phyloP scores from a whole-genome alignment of 1,284 basidiomycete genomes.

The Microbotryum silenes-acaulis region DNA sequence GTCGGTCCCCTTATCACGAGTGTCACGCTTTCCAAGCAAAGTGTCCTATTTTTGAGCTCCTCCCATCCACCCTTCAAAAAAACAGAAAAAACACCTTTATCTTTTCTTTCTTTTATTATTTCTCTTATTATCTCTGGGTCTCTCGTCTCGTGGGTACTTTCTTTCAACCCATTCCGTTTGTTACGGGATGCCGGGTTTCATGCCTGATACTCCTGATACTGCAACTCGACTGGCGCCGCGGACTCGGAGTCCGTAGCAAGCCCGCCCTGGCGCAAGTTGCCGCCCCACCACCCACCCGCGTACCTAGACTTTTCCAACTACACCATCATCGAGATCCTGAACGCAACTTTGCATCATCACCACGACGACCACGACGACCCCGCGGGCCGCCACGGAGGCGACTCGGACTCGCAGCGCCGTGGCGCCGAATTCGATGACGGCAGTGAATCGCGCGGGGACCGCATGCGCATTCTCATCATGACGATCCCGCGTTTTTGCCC shows the following conservation, averaged over 20 bases:
- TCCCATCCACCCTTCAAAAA: too few relatives aligned
- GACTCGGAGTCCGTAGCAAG: neutral
- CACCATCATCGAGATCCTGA: slow-evolving; percentile 33
- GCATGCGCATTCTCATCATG: slow-evolving; percentile 7
- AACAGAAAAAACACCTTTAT: too few relatives aligned
- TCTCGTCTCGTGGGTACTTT: too few relatives aligned
- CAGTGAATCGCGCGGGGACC: neutral
- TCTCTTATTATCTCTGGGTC: too few relatives aligned
- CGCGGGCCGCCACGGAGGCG: slow-evolving; percentile 2
- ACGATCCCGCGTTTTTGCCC: slow-evolving; percentile 22
- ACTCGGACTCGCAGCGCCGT: neutral
- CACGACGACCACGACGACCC: neutral
- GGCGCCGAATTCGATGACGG: slow-evolving; percentile 3
- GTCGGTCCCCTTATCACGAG: too few relatives aligned
- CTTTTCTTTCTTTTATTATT: too few relatives aligned
- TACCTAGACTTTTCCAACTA: slow-evolving; percentile 24
- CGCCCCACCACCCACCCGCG: slow-evolving; percentile 12
- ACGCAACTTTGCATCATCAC: slow-evolving; percentile 22
- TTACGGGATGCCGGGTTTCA: too few relatives aligned
- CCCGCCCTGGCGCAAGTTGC: slow-evolving; percentile 4
- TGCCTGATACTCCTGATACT: too few relatives aligned
- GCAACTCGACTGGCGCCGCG: too few relatives aligned
- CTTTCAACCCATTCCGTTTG: too few relatives aligned
- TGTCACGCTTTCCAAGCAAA: too few relatives aligned
- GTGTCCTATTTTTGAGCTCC: too few relatives aligned